phyloP scores from a whole-genome alignment of 2,329 filamentous ascomycete genomes.

The Talaromyces sp. region DNA sequence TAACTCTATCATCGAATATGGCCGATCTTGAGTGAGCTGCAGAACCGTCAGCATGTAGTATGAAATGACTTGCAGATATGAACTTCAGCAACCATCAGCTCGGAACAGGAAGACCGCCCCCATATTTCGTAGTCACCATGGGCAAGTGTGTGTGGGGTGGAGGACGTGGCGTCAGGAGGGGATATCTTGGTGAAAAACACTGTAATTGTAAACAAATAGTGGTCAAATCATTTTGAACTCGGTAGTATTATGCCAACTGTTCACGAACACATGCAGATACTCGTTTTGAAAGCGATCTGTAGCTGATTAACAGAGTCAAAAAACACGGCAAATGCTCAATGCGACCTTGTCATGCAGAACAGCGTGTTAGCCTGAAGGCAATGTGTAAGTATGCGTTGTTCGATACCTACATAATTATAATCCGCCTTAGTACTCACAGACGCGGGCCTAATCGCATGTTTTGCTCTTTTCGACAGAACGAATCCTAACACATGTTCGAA shows the following conservation, averaged over 20 bases:
- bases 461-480: too few species aligned
- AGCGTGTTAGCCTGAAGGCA: neutral
- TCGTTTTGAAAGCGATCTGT: neutral
- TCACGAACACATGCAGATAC: neutral
- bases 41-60: neutral
- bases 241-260: neutral
- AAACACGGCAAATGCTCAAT: neutral
- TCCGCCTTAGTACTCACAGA: neutral
- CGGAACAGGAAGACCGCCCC: neutral
- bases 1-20: neutral
- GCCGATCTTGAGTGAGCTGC: neutral
- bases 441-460: neutral
- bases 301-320: neutral
- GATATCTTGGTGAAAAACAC: neutral
- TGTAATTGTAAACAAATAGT: neutral
- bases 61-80: neutral
- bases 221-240: neutral
- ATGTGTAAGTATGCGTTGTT: conserved; percentile 5
- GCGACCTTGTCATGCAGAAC: conserved; percentile 4
- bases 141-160: conserved; percentile 2
- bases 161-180: neutral
- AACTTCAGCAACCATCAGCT: neutral
- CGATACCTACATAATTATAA: neutral
- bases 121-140: neutral
- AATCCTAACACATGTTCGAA: neutral